A percentile compares a stretch with the other conserved stretches of the same genome.
These are phyloP conservation scores for Stromatinia cepivora DNA, from an alignment of 2,329 filamentous ascomycete species.

Conservation along the genomic window DNA sequence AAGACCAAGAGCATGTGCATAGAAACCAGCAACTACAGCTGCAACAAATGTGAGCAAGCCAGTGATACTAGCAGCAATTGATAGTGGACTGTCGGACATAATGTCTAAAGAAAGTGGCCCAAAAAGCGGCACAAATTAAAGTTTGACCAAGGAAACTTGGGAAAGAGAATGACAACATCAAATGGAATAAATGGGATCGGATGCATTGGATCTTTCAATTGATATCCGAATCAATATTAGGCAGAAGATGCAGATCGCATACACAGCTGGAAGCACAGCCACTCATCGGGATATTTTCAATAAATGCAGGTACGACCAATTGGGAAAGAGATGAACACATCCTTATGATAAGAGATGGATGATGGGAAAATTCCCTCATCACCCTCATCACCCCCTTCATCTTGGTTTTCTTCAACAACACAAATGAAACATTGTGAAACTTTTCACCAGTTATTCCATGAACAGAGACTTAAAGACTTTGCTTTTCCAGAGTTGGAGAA, in stretches of 20 bases:
- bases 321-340: background rate
- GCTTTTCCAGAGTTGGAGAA: background rate
- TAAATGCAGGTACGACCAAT: constrained; percentile 23
- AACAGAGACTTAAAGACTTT: background rate
- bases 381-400: background rate
- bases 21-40: constrained; percentile 30
- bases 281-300: constrained; percentile 9
- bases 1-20: constrained; percentile 29
- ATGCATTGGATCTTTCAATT: constrained; percentile 10
- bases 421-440: background rate
- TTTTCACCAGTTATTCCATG: background rate
- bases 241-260: constrained; percentile 14
- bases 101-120: background rate
- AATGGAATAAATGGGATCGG: constrained; percentile 4
- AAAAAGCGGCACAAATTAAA: background rate
- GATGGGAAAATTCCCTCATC: background rate
- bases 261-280: constrained; percentile 18
- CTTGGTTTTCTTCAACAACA: background rate
- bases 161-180: background rate
- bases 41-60: constrained; percentile 32
- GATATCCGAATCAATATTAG: constrained; percentile 16
- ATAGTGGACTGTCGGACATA: constrained; percentile 20
- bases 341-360: background rate
- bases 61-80: constrained; percentile 29
- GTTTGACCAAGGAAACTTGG: background rate